phyloP scores from a whole-genome alignment of 1,139 yeast species.

The Hyphopichia khmerensis region DNA sequence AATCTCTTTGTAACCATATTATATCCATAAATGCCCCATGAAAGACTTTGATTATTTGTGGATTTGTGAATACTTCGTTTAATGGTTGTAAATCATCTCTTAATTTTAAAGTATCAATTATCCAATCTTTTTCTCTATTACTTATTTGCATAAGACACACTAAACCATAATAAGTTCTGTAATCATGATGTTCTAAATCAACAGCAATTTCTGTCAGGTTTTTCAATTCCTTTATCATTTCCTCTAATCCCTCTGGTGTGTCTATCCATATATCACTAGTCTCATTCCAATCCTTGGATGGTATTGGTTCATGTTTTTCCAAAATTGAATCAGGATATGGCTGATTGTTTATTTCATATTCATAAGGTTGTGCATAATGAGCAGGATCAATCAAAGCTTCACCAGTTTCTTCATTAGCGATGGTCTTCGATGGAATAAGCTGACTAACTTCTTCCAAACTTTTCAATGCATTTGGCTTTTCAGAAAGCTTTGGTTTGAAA shows the following conservation, averaged over 20 bases:
- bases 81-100: slow-evolving; percentile 68
- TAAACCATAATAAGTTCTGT: slow-evolving; percentile 83
- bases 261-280: slow-evolving; percentile 75
- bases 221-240: slow-evolving; percentile 55
- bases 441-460: slow-evolving; percentile 52
- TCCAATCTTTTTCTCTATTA: slow-evolving; percentile 74
- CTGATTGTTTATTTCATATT: slow-evolving; percentile 66
- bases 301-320: slow-evolving; percentile 47
- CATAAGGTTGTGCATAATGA: slow-evolving; percentile 82
- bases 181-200: slow-evolving; percentile 97
- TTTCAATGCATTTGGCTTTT: slow-evolving; percentile 69
- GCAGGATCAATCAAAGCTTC: slow-evolving; percentile 46
- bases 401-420: slow-evolving; percentile 16
- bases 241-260: slow-evolving; percentile 46
- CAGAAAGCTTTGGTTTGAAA: slow-evolving; percentile 67
- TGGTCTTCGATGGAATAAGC: slow-evolving; percentile 25
- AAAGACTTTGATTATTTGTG: slow-evolving; percentile 76
- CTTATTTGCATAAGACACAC: slow-evolving; percentile 95
- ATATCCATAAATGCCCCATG: slow-evolving; percentile 98
- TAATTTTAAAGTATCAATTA: slow-evolving; percentile 74
- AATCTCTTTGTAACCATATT: slow-evolving; percentile 93
- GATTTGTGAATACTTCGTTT: slow-evolving; percentile 79
- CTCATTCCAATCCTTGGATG: slow-evolving; percentile 63
- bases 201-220: slow-evolving; percentile 72
- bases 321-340: slow-evolving; percentile 66